Conservation (phyloP, 805 yeast genomes). For the Yarrowia deformans region DNA sequence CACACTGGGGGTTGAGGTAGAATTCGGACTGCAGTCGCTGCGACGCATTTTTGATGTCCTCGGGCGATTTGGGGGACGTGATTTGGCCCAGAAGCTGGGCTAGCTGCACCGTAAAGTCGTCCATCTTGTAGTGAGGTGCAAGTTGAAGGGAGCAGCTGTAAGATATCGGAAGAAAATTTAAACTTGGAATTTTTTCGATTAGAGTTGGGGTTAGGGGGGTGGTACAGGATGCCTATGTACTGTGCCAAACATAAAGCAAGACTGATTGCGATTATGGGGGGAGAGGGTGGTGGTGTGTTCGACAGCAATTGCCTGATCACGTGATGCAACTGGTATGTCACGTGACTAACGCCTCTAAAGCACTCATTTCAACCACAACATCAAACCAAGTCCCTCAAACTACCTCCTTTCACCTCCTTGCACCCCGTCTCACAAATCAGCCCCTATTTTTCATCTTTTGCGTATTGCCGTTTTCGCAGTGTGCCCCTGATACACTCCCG, state of each 20-base stretch:
- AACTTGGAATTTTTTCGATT: conserved; percentile 32
- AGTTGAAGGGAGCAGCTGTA: background rate
- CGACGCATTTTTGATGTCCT: conserved; percentile 83
- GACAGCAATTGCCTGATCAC: background rate
- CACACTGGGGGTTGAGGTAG: conserved; percentile 71
- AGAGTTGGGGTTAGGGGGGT: conserved; percentile 36
- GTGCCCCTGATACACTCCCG: no score
- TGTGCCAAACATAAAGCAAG: no score
- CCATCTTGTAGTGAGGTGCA: conserved; percentile 28
- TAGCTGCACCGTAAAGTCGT: conserved; percentile 50
- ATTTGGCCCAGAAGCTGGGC: conserved; percentile 82
- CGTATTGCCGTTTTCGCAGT: no score
- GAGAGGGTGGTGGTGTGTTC: no score
- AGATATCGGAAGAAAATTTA: conserved; percentile 11
- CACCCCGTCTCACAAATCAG: no score
- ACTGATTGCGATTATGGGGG: no score
- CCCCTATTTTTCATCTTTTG: no score
- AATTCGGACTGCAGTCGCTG: conserved; percentile 73
- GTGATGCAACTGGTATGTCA: background rate
- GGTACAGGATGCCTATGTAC: no score
- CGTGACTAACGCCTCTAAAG: no score
- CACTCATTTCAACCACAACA: no score
- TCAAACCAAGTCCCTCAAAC: no score
- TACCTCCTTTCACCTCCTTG: no score
- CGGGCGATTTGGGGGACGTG: conserved; percentile 70